Evolutionary conservation across 305 asterid genomes (phyloP).

Genomic region (Fraxinus xanthoxyloides): DNA sequence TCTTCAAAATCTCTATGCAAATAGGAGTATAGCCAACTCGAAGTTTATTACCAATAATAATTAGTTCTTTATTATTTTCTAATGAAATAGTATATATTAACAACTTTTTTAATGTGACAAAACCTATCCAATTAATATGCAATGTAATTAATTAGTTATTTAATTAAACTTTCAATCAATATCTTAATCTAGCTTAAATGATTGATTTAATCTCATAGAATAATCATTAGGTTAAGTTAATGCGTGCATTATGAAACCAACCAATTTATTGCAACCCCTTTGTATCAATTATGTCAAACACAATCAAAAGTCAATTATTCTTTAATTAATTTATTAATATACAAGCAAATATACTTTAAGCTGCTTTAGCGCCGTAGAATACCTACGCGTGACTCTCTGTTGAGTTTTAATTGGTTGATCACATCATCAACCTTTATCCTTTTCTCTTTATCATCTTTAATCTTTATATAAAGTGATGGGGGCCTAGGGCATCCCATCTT

Average conservation of each 20-base stretch:
- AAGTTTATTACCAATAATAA: neutral
- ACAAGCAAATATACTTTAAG: constrained; percentile 59
- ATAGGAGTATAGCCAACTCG: too few relatives aligned
- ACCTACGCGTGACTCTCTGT: constrained; percentile 46
- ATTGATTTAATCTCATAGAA: constrained; percentile 5
- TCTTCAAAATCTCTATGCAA: too few relatives aligned
- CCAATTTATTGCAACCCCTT: neutral
- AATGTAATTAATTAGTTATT: neutral
- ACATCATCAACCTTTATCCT: neutral
- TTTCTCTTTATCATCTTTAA: neutral
- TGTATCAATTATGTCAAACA: constrained; percentile 28
- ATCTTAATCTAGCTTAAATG: neutral
- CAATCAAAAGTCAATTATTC: constrained; percentile 20
- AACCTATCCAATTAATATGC: neutral
- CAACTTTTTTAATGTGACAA: too few relatives aligned
- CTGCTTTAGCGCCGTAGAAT: constrained; percentile 41
- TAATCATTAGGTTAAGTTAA: neutral
- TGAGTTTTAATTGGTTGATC: constrained; percentile 27
- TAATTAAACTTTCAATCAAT: neutral
- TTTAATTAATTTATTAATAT: constrained; percentile 24
- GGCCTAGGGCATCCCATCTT: neutral
- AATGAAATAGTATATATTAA: too few relatives aligned
- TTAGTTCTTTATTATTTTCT: neutral
- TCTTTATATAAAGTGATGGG: neutral
- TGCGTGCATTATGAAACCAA: neutral